Base-by-base conservation (phyloP, 2,329 filamentous ascomycete species). In the Botrytis byssoidea region DNA sequence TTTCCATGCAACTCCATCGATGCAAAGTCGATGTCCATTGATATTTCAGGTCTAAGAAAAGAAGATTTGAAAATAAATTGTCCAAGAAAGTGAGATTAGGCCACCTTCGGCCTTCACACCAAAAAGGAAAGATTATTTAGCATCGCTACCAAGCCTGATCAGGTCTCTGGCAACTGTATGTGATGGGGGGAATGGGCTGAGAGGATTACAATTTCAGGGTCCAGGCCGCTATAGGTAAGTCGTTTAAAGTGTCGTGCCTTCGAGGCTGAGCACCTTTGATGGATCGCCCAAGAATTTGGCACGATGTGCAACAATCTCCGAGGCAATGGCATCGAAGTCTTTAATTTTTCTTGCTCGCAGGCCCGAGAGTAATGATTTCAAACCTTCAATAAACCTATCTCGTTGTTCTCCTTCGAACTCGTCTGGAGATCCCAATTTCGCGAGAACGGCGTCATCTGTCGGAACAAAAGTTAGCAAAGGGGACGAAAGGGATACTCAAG, bases 401-500 rank as follows among this genome's bases (percentile, higher is more conserved):
- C 88, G 88, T 75, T 90, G 86, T 74, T 89, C 87, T 77, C 87
- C 87, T 60, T 85, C 87, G 80, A 89, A 90, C 76, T 89, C 89
- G 75, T 91, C 89, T 63, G 89, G 86, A 65, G 87, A 89, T 63
- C 92, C 92, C 71, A 94, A 87, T 77, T 92, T 89, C 73, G 92
- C 86, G 76, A 94, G 88, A 76, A 94, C 90, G 80, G 90, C 88
- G 81, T 92, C 89, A 85, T 93, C 92, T 94, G 83, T 72, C 74
- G 73, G 59, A 74, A 51, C 60, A 75, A 74, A 77, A 81, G 81
- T 85, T 78, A 85, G 83, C 82, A 76, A 78, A 73, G 72, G 77
- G 77, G 80, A 81, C 79, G 81, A 81, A 79, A 78, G 68, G 77
- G 74, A 77, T 70, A 72, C 74, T 76, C 74, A 74, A 75, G 74